Percentiles rank a stretch among this genome's conserved stretches.
phyloP scores from a whole-genome alignment of 2,329 filamentous ascomycete species.

The Aspergillus nomiae region DNA sequence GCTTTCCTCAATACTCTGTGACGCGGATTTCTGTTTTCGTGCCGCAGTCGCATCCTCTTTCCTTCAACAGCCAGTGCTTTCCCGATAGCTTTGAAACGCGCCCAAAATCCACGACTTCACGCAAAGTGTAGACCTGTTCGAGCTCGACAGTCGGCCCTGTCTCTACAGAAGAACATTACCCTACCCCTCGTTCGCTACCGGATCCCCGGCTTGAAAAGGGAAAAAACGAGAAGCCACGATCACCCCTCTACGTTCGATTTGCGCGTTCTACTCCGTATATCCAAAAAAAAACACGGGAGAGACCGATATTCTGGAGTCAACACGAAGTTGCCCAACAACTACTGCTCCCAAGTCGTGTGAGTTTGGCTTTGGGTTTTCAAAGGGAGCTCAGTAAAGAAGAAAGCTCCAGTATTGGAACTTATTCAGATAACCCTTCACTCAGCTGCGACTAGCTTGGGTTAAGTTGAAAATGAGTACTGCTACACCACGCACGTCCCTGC shows the following conservation, averaged over 20 bases:
- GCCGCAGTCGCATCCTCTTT: slow-evolving; percentile 21
- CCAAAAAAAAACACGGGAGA: background rate
- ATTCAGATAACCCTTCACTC: background rate
- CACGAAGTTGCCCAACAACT: background rate
- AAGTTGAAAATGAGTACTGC: slow-evolving; percentile 23
- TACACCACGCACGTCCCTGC: slow-evolving; percentile 31
- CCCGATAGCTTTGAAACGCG: slow-evolving; percentile 23
- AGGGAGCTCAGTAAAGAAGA: background rate
- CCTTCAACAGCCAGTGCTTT: slow-evolving; percentile 10
- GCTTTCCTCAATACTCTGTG: slow-evolving; percentile 1
- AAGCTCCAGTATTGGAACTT: background rate
- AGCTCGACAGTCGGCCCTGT: background rate
- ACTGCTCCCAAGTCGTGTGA: background rate
- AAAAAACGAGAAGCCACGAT: background rate
- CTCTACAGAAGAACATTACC: background rate
- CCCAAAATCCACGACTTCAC: slow-evolving; percentile 14
- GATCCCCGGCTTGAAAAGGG: background rate
- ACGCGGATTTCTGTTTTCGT: slow-evolving; percentile 14
- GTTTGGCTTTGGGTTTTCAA: background rate
- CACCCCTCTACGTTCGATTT: background rate
- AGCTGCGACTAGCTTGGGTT: background rate
- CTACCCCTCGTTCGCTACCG: background rate
- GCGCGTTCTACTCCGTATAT: background rate
- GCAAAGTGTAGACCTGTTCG: slow-evolving; percentile 5
- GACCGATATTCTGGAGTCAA: background rate